These are phyloP conservation scores for Lactarius quietus DNA, from an alignment of 768 basidiomycete species.

Conservation along the genomic window DNA sequence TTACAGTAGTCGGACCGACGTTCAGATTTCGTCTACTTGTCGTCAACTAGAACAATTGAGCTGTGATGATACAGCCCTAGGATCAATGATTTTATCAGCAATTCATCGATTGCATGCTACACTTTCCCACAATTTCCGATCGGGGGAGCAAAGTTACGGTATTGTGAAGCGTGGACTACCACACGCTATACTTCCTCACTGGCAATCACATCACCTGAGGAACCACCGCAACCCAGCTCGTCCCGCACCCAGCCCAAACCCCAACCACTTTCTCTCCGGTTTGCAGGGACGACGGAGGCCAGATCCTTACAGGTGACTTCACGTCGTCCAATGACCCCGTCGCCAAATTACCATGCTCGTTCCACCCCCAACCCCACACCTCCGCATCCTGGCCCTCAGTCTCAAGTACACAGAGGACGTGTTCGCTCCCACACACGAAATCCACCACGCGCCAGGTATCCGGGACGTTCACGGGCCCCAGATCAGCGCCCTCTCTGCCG, in stretches of 20 bases:
- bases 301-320: slow-evolving; percentile 47
- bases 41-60: too few species aligned
- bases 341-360: slow-evolving; percentile 95
- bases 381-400: slow-evolving; percentile 8
- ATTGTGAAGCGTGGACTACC: too few species aligned
- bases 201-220: neutral
- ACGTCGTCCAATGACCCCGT: slow-evolving; percentile 57
- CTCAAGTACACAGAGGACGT: slow-evolving; percentile 48
- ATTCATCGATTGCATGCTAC: too few species aligned
- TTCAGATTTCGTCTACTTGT: too few species aligned
- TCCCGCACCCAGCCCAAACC: slow-evolving; percentile 51
- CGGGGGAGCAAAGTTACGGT: too few species aligned
- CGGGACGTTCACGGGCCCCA: slow-evolving; percentile 34
- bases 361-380: slow-evolving; percentile 95
- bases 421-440: slow-evolving; percentile 73
- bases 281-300: slow-evolving; percentile 39
- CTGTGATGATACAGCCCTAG: too few species aligned
- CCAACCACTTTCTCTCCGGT: slow-evolving; percentile 10
- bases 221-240: slow-evolving; percentile 43
- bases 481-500: slow-evolving; percentile 37
- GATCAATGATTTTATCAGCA: too few species aligned
- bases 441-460: slow-evolving; percentile 26
- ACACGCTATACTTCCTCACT: too few species aligned
- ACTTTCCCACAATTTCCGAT: too few species aligned
- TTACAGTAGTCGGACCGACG: too few species aligned